Base-by-base conservation (phyloP, 2,329 filamentous ascomycete genomes). In the Piedraia hortae region DNA sequence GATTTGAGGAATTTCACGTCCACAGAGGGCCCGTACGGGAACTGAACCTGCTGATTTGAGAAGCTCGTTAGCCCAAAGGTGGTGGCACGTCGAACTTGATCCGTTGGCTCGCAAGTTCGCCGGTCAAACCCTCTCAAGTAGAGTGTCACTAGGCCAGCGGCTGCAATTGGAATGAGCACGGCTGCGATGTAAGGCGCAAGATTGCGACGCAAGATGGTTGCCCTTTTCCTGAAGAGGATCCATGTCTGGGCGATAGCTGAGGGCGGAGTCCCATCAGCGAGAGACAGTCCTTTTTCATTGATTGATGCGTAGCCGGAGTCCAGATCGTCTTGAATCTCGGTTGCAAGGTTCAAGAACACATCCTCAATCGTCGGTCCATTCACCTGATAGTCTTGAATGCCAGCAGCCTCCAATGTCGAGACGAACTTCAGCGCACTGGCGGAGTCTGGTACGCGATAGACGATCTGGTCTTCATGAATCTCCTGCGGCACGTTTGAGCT, bases 361-460 rank as follows among this genome's bases (percentile, higher is more conserved):
- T 90, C 78, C 41, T 91, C 82, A 18, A 91, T 78, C 0, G 75
- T 88, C 1, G 80, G 82, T 0, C 77, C 77, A 9, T 71, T 72
- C 32, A 90, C 72, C 26, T 78, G 67, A 41, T 89, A 90, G 26
- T 88, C 71, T 9, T 54, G 53, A 18, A 88, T 56, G 0, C 63
- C 62, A 2, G 55, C 50, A 1, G 52, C 45, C 39, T 89, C 71
- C 1, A 91, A 52, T 6, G 55, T 44, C 21, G 58, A 55, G 29
- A 89, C 71, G 20, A 82, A 68, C 3, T 56, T 46, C 0, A 74
- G 71, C 0, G 75, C 74, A 20, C 69, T 53, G 10, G 53, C 48
- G 1, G 77, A 85, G 5, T 67, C 59, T 0, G 62, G 50, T 1
- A 80, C 62, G 20, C 64, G 56, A 36, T 80, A 89, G 11, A 68